A percentile compares a stretch with the other conserved stretches of the same genome.
Evolutionary conservation across 1,284 basidiomycete species (phyloP).

Genomic region (Kwoniella shivajii): DNA sequence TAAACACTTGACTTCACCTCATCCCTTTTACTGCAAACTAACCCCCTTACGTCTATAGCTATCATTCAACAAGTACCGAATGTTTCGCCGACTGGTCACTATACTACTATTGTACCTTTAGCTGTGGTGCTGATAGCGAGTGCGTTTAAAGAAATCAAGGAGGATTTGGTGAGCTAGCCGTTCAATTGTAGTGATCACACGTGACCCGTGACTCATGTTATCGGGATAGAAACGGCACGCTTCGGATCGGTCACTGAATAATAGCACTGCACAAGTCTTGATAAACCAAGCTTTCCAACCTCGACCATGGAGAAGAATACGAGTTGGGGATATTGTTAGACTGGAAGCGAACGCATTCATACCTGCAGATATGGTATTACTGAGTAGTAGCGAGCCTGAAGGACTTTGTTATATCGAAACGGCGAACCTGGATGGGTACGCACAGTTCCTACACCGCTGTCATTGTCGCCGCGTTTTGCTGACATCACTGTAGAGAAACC

Average conservation of each 20-base stretch:
- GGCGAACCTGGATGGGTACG: slow-evolving; percentile 91
- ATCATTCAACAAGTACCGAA: slow-evolving; percentile 97
- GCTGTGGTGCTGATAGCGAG: slow-evolving; percentile 86
- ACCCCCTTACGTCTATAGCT: slow-evolving; percentile 55
- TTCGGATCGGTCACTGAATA: slow-evolving; percentile 90
- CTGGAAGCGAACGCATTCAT: slow-evolving; percentile 92
- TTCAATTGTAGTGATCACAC: no score
- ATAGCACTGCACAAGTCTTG: slow-evolving; percentile 78
- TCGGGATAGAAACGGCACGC: slow-evolving; percentile 95
- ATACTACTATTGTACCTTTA: slow-evolving; percentile 93
- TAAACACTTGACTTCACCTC: slow-evolving; percentile 14
- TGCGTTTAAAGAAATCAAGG: slow-evolving; percentile 95
- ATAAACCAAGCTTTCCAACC: slow-evolving; percentile 66
- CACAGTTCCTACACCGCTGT: slow-evolving; percentile 16
- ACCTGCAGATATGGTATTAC: slow-evolving; percentile 86
- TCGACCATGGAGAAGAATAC: slow-evolving; percentile 84
- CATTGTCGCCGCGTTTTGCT: neutral
- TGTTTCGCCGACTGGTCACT: slow-evolving; percentile 94
- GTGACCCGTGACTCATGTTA: no score
- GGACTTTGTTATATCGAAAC: slow-evolving; percentile 98
- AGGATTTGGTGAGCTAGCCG: slow-evolving; percentile 78
- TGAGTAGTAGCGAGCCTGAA: slow-evolving; percentile 92
- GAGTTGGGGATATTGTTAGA: slow-evolving; percentile 89
- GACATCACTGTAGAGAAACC: slow-evolving; percentile 70
- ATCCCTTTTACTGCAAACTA: neutral